These are phyloP conservation scores for Diddensiella caesifluorescens DNA, from an alignment of 805 yeast species.

Conservation along the genomic window DNA sequence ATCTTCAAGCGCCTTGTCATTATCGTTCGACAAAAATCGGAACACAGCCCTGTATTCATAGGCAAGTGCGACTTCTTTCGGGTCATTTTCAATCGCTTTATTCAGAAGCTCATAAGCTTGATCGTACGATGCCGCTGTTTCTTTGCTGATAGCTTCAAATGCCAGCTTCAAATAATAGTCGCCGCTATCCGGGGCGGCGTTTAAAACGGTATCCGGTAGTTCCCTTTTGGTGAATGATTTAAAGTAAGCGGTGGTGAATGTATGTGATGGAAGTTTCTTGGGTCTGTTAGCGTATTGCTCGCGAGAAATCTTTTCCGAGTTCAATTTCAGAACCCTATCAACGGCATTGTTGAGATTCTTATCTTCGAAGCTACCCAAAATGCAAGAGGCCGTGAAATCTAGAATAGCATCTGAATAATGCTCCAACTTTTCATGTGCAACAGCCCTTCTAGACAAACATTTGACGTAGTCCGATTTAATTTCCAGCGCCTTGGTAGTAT, in stretches of 20 bases:
- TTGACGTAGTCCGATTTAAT: constrained; percentile 87
- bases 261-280: constrained; percentile 66
- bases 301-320: constrained; percentile 67
- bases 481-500: constrained; percentile 78
- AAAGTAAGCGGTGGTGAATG: constrained; percentile 74
- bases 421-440: constrained; percentile 80
- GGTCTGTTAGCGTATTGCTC: constrained; percentile 48
- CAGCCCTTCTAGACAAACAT: constrained; percentile 89
- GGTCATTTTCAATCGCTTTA: constrained; percentile 27
- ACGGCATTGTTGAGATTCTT: constrained; percentile 71
- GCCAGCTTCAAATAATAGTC: constrained; percentile 64
- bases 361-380: constrained; percentile 78
- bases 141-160: constrained; percentile 47
- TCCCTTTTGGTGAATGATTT: constrained; percentile 70
- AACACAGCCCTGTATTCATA: constrained; percentile 80
- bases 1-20: constrained; percentile 55
- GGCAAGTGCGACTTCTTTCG: constrained; percentile 55
- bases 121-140: constrained; percentile 52
- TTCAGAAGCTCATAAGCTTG: constrained; percentile 48
- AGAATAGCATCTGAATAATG: constrained; percentile 78
- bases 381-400: constrained; percentile 84
- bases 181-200: constrained; percentile 52
- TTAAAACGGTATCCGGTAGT: constrained; percentile 41
- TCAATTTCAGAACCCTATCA: constrained; percentile 80
- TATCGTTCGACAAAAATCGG: constrained; percentile 73